A percentile compares a stretch with the other conserved stretches of the same genome.
phyloP scores from a whole-genome alignment of 108 stramenopile genomes.

The Pelagomonas calceolata region DNA sequence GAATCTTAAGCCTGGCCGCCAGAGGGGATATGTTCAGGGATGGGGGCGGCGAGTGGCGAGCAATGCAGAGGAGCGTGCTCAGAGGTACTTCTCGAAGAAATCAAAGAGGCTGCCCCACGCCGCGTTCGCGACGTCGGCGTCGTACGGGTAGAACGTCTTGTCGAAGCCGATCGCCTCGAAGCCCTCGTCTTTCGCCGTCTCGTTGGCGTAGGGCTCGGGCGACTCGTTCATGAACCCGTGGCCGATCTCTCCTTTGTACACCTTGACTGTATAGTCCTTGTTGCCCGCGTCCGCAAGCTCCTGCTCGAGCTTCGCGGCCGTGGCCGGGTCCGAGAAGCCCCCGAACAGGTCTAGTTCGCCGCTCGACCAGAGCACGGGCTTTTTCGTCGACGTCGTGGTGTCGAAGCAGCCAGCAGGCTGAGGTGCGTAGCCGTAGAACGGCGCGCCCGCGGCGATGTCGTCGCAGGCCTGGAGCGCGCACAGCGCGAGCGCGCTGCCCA shows the following conservation, averaged over 20 bases:
- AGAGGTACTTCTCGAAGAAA: too few relatives aligned
- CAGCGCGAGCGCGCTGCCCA: constrained; percentile 28
- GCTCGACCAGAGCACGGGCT: constrained; percentile 21
- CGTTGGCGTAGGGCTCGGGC: too few relatives aligned
- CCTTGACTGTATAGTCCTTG: constrained; percentile 3
- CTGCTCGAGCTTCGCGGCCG: constrained; percentile 14
- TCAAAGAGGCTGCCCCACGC: too few relatives aligned
- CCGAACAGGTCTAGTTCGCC: constrained; percentile 13
- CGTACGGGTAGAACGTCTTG: too few relatives aligned
- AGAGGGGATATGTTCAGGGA: too few relatives aligned
- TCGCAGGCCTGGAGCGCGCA: constrained; percentile 1
- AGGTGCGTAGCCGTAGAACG: constrained; percentile 29
- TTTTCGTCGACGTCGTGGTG: not conserved
- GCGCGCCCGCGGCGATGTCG: constrained; percentile 7
- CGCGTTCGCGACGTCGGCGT: too few relatives aligned
- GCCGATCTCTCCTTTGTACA: constrained; percentile 10
- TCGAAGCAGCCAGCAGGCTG: constrained; percentile 2
- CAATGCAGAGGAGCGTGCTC: too few relatives aligned
- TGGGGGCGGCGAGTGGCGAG: too few relatives aligned
- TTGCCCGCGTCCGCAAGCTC: constrained; percentile 10
- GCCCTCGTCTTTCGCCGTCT: too few relatives aligned
- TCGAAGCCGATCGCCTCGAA: too few relatives aligned
- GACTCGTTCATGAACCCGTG: constrained; percentile 29
- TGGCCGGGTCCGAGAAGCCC: constrained; percentile 21
- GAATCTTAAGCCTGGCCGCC: too few relatives aligned